Percentiles rank a stretch among this genome's conserved stretches.
phyloP scores from a whole-genome alignment of 306 rosid species.

The Lathyrus aphaca region DNA sequence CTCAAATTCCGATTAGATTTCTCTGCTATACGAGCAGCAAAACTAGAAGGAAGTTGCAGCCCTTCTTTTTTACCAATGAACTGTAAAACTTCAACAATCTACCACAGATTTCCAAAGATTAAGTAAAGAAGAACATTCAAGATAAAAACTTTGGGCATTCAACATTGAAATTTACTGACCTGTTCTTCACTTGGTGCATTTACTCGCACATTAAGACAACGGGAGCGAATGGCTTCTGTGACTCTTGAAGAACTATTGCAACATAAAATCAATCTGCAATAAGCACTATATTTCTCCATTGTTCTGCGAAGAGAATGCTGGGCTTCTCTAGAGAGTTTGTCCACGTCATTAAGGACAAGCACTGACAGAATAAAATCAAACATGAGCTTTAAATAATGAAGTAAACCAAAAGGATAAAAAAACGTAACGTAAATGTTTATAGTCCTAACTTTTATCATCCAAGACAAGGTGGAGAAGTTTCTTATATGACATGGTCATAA shows the following conservation, averaged over 20 bases:
- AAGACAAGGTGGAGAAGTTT: background rate
- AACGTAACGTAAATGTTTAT: background rate
- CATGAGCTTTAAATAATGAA: constrained; percentile 21
- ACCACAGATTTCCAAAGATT: constrained; percentile 34
- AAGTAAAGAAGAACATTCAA: constrained; percentile 9
- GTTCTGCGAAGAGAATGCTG: constrained; percentile 95
- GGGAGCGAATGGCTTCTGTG: constrained; percentile 93
- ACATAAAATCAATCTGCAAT: constrained; percentile 87
- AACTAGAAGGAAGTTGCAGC: constrained; percentile 76
- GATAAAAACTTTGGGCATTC: too few relatives aligned
- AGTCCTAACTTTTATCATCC: background rate
- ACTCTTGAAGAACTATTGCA: constrained; percentile 98
- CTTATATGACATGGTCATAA: background rate
- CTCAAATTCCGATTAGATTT: constrained; percentile 82
- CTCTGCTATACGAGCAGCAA: constrained; percentile 75
- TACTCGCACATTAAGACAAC: constrained; percentile 87
- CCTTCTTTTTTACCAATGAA: constrained; percentile 86
- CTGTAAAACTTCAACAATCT: constrained; percentile 78
- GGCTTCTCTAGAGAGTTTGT: constrained; percentile 94
- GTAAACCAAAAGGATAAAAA: background rate
- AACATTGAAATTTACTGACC: constrained; percentile 45
- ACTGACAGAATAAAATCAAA: constrained; percentile 54
- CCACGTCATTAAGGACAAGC: constrained; percentile 86
- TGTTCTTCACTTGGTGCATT: constrained; percentile 83
- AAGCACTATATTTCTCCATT: constrained; percentile 91